Conservation (phyloP, 2,329 filamentous ascomycete genomes). For the Penicillium decumbens region DNA sequence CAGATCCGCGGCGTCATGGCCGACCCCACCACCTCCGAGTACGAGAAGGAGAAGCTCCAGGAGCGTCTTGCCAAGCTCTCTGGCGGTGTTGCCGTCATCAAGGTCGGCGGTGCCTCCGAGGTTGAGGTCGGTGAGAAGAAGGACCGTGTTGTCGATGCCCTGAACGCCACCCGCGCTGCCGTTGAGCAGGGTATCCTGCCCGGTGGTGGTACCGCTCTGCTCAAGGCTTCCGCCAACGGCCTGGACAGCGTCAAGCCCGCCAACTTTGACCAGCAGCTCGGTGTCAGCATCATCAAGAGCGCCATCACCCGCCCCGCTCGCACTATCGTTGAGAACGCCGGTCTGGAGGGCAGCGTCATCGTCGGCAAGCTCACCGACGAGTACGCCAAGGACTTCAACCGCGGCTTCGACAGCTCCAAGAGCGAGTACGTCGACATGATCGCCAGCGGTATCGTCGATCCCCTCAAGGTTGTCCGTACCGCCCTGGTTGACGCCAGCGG, state of each 20-base stretch:
- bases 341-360: conserved; percentile 89
- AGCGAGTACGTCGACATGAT: conserved; percentile 99
- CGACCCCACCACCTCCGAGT: conserved; percentile 91
- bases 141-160: conserved; percentile 96
- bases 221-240: conserved; percentile 92
- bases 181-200: conserved; percentile 99
- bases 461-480: conserved; percentile 98
- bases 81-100: conserved; percentile 98
- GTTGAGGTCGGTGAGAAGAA: conserved; percentile 99
- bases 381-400: conserved; percentile 89
- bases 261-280: conserved; percentile 99
- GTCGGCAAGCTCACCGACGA: conserved; percentile 98
- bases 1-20: conserved; percentile 97
- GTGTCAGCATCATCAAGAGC: conserved; percentile 95
- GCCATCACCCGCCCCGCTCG: conserved; percentile 93
- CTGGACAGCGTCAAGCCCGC: conserved; percentile 73
- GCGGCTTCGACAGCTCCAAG: conserved; percentile 92
- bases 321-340: conserved; percentile 96
- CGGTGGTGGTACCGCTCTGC: conserved; percentile 93
- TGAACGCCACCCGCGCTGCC: conserved; percentile 95
- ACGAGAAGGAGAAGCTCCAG: conserved; percentile 99
- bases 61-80: conserved; percentile 99
- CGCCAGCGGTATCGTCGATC: conserved; percentile 89
- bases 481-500: conserved; percentile 91
- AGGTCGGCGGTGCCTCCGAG: conserved; percentile 94